Conservation (phyloP, 78 protist species). For the Trichosphaerium sp. region DNA sequence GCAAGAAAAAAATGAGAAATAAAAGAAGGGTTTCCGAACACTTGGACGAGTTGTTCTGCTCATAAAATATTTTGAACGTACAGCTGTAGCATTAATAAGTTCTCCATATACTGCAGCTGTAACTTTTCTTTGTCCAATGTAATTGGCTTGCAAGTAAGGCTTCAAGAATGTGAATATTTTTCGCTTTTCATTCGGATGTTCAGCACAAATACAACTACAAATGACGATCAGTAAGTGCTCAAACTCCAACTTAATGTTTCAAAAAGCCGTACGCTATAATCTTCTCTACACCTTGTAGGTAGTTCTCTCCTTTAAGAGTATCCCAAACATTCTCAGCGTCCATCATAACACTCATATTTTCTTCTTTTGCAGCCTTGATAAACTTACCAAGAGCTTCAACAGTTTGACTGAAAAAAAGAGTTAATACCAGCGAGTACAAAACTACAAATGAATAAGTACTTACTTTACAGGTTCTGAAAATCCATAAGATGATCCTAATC, state of each 20-base stretch:
- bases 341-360: not conserved
- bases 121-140: slow-evolving; percentile 21
- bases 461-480: too few species aligned
- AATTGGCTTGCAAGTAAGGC: slow-evolving; percentile 22
- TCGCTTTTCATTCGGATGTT: slow-evolving; percentile 32
- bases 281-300: slow-evolving; percentile 2
- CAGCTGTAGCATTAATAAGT: slow-evolving; percentile 25
- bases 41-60: too few species aligned
- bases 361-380: slow-evolving; percentile 22
- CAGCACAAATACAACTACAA: too few species aligned
- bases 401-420: slow-evolving; percentile 13
- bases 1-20: too few species aligned
- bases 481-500: slow-evolving; percentile 40
- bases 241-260: too few species aligned
- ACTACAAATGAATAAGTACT: slow-evolving; percentile 9
- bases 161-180: slow-evolving; percentile 13
- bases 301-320: not conserved
- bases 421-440: slow-evolving; percentile 1
- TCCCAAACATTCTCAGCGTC: slow-evolving; percentile 10
- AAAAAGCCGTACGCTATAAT: not conserved
- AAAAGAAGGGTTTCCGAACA: too few species aligned
- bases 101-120: slow-evolving; percentile 27
- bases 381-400: slow-evolving; percentile 32
- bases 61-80: too few species aligned
- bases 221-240: too few species aligned